These are phyloP conservation scores for Meyerozyma sp. DNA, from an alignment of 1,139 yeast species.

Conservation along the genomic window DNA sequence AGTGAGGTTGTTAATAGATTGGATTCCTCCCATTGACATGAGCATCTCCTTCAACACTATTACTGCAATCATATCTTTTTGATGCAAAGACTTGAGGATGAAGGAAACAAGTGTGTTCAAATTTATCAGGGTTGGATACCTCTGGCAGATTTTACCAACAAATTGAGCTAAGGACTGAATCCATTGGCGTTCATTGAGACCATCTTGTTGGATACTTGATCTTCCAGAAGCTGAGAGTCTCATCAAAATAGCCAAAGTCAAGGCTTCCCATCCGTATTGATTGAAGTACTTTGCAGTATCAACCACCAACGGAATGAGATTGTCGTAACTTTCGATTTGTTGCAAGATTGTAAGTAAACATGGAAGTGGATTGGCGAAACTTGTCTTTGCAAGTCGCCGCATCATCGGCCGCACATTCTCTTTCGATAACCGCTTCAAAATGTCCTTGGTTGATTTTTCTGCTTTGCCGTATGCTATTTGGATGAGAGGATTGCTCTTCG, in stretches of 20 bases:
- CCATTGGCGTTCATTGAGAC: slow-evolving; percentile 82
- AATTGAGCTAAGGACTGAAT: slow-evolving; percentile 67
- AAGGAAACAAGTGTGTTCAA: slow-evolving; percentile 54
- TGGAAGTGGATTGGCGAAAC: slow-evolving; percentile 79
- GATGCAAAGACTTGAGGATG: slow-evolving; percentile 60
- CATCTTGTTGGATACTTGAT: slow-evolving; percentile 67
- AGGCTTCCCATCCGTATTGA: slow-evolving; percentile 78
- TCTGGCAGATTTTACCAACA: slow-evolving; percentile 57
- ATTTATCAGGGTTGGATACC: slow-evolving; percentile 46
- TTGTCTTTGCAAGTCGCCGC: slow-evolving; percentile 70
- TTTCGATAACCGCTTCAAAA: slow-evolving; percentile 80
- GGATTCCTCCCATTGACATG: slow-evolving; percentile 78
- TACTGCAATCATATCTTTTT: slow-evolving; percentile 58
- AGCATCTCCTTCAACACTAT: slow-evolving; percentile 67
- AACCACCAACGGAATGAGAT: slow-evolving; percentile 71
- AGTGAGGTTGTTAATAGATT: slow-evolving; percentile 60
- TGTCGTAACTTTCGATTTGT: slow-evolving; percentile 89
- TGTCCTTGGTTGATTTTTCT: slow-evolving; percentile 77
- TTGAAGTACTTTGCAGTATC: slow-evolving; percentile 78
- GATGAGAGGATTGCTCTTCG: slow-evolving; percentile 53
- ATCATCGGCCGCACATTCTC: slow-evolving; percentile 76
- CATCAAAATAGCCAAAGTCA: slow-evolving; percentile 68
- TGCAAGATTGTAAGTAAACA: slow-evolving; percentile 59
- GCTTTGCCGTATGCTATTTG: slow-evolving; percentile 65
- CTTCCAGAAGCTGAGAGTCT: slow-evolving; percentile 66